Evolutionary conservation across 2,329 filamentous ascomycete genomes (phyloP), one percentile per base, ranked within the genome.

Genomic region (Keithomyces neogunnii): DNA sequence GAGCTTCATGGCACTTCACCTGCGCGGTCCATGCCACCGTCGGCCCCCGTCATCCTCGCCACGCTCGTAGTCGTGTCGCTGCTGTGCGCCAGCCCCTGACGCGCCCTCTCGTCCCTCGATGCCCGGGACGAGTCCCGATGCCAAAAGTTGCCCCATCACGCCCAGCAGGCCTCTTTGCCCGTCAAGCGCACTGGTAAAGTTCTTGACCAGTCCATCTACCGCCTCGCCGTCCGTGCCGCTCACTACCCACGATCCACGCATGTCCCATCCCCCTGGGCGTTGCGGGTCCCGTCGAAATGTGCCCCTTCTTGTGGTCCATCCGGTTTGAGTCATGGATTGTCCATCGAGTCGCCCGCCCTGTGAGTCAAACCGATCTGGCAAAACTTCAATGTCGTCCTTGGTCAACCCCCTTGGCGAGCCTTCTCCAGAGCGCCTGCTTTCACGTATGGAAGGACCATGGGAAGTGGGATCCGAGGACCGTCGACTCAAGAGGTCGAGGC

Each of bases 361-460:
- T 0, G 59, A 50, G 53, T 78, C 74, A 47, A 78, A 78, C 0
- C 75, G 69, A 48, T 73, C 71, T 0, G 75, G 75, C 0, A 78
- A 59, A 2, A 66, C 55, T 55, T 78, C 74, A 1, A 77, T 61
- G 0, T 70, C 64, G 3, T 68, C 63, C 19, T 70, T 67, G 1
- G 63, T 64, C 19, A 63, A 63, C 1, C 60, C 52, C 2, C 50
- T 49, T 10, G 56, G 54, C 2, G 56, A 54, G 2, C 54, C 55
- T 2, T 59, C 54, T 13, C 36, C 13, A 13, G 38, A 40, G 1
- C 26, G n/a, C 35, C 39, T 29, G 11, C 56, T 59, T n/a, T 60
- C 59, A 2, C 57, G 53, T 13, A 57, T 36, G n/a, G 62, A 42
- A 3, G 60, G 62, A 0, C 65, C 63, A 47, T 69, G 62, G 0